These are phyloP conservation scores for Trichoderma asperellum DNA, from an alignment of 2,329 filamentous ascomycete genomes.

Conservation along the genomic window DNA sequence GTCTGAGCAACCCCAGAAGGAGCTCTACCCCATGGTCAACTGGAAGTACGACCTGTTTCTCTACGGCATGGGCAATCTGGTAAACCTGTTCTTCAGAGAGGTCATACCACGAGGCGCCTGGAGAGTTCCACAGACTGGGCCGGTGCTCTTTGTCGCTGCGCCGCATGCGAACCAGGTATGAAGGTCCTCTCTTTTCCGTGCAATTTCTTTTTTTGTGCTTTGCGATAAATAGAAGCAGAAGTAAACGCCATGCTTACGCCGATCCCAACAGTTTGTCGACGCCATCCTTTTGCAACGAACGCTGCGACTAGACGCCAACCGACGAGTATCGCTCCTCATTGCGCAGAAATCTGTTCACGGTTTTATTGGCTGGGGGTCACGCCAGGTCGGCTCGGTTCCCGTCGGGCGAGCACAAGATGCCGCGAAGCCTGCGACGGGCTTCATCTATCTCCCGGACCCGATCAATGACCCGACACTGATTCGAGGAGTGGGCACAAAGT, in stretches of 20 bases:
- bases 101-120: slow-evolving; percentile 93
- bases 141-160: slow-evolving; percentile 92
- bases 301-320: slow-evolving; percentile 81
- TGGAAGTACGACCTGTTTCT: slow-evolving; percentile 79
- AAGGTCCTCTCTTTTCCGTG: not conserved
- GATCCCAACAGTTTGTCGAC: slow-evolving; percentile 80
- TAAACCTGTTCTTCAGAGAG: slow-evolving; percentile 97
- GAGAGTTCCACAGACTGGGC: slow-evolving; percentile 87
- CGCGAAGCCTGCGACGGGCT: slow-evolving; percentile 77
- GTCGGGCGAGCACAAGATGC: slow-evolving; percentile 90
- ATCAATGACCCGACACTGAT: slow-evolving; percentile 81
- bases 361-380: slow-evolving; percentile 87
- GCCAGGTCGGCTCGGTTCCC: slow-evolving; percentile 86
- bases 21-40: slow-evolving; percentile 70
- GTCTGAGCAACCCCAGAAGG: slow-evolving; percentile 45
- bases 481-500: slow-evolving; percentile 78
- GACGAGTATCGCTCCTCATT: slow-evolving; percentile 89
- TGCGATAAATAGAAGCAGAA: not conserved
- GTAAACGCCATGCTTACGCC: not conserved
- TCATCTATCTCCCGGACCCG: slow-evolving; percentile 87
- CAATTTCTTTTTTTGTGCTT: not conserved
- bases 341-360: slow-evolving; percentile 94
- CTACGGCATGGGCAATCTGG: slow-evolving; percentile 77
- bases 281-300: slow-evolving; percentile 91
- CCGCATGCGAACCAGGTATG: slow-evolving; percentile 93